A percentile compares a stretch with the other conserved stretches of the same genome.
Evolutionary conservation across 2,329 filamentous ascomycete species (phyloP).

Genomic region (Epichloe glyceriae): DNA sequence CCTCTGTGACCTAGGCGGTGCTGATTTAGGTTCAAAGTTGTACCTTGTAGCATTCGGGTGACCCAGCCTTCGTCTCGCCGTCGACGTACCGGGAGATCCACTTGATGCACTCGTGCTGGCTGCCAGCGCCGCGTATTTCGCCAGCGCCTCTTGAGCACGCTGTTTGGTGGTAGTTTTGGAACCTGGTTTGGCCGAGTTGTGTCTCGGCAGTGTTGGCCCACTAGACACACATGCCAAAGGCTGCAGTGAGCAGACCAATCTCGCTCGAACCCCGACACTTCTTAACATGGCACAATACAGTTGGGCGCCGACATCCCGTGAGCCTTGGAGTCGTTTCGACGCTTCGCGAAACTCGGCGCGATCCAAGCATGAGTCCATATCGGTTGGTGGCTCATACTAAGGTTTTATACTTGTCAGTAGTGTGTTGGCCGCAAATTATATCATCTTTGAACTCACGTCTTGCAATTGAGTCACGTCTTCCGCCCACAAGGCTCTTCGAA

Average conservation of each 20-base stretch:
- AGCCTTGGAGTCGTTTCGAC: conserved; percentile 60
- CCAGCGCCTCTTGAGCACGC: conserved; percentile 12
- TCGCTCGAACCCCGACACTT: conserved; percentile 64
- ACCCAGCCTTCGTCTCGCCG: conserved; percentile 35
- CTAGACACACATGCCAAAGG: conserved; percentile 54
- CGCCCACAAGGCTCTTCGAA: conserved; percentile 63
- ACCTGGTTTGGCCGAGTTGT: conserved; percentile 17
- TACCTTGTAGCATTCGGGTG: conserved; percentile 43
- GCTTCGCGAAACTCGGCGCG: conserved; percentile 60
- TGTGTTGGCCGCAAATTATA: neutral
- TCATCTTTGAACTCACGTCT: conserved; percentile 29
- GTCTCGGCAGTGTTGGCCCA: conserved; percentile 34
- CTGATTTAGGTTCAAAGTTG: conserved; percentile 30
- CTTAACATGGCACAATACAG: conserved; percentile 81
- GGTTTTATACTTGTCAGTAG: conserved; percentile 11
- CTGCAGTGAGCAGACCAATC: conserved; percentile 85
- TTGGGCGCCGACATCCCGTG: conserved; percentile 79
- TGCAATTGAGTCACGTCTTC: conserved; percentile 49
- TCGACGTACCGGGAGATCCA: conserved; percentile 18
- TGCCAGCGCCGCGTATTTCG: conserved; percentile 22
- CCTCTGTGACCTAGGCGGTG: conserved; percentile 21
- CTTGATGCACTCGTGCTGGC: conserved; percentile 19
- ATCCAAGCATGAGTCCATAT: conserved; percentile 56
- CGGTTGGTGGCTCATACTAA: conserved; percentile 43
- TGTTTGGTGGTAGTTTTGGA: conserved; percentile 21